These are phyloP conservation scores for Fusarium denticulatum DNA, from an alignment of 2,329 filamentous ascomycete genomes.

Conservation along the genomic window DNA sequence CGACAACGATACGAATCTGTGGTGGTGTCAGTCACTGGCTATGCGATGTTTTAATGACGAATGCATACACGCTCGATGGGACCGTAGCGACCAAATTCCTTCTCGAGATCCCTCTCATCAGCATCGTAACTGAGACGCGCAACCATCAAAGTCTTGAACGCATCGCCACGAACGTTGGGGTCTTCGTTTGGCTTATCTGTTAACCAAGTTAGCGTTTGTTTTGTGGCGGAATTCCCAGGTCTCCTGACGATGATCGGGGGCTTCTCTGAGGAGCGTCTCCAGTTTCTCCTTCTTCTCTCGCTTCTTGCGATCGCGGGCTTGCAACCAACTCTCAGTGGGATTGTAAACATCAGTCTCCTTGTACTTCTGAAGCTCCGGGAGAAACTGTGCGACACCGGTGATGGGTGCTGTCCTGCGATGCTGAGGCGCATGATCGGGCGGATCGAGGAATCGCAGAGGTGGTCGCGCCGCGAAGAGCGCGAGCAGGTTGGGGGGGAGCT, in stretches of 20 bases:
- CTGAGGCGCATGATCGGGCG: conserved; percentile 83
- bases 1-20: conserved; percentile 87
- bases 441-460: conserved; percentile 87
- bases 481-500: conserved; percentile 90
- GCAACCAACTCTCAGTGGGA: conserved; percentile 92
- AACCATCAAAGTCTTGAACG: conserved; percentile 95
- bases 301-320: conserved; percentile 85
- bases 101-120: conserved; percentile 88
- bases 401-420: conserved; percentile 80
- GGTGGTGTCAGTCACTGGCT: conserved; percentile 25
- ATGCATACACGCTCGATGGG: conserved; percentile 85
- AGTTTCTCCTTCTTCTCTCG: conserved; percentile 78
- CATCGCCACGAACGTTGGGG: conserved; percentile 88
- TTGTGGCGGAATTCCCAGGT: neutral
- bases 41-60: neutral
- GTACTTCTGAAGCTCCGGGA: conserved; percentile 79
- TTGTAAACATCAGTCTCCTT: conserved; percentile 79
- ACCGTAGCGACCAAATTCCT: conserved; percentile 92
- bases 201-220: conserved; percentile 24
- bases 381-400: conserved; percentile 76
- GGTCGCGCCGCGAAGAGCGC: conserved; percentile 95
- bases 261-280: conserved; percentile 71
- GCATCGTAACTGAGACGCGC: conserved; percentile 89
- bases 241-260: conserved; percentile 68
- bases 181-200: conserved; percentile 85